Conservation (phyloP, 2,329 filamentous ascomycete genomes). For the Fusarium anthophilum region DNA sequence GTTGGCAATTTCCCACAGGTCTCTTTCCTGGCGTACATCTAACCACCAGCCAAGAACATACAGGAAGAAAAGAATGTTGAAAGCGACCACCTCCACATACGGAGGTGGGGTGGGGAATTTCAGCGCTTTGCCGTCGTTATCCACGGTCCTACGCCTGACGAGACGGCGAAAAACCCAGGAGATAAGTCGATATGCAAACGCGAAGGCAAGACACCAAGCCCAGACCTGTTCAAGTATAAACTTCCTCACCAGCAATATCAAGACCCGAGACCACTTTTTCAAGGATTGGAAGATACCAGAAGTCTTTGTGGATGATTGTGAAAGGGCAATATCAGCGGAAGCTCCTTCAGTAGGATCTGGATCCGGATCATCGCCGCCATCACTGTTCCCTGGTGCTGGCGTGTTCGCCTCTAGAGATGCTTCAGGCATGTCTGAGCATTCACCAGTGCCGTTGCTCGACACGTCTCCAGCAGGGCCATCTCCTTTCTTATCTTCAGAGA, state of each 20-base stretch:
- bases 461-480: neutral
- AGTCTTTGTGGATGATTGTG: neutral
- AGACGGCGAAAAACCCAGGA: neutral
- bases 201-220: neutral
- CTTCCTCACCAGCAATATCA: neutral
- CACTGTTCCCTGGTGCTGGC: neutral
- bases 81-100: neutral
- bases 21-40: slow-evolving; percentile 33
- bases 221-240: neutral
- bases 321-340: neutral
- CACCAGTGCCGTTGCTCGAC: neutral
- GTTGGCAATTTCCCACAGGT: slow-evolving; percentile 47
- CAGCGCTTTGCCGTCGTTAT: neutral
- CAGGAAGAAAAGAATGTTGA: slow-evolving; percentile 13
- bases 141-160: neutral
- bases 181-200: neutral
- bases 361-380: neutral
- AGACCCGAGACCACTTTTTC: too few species aligned
- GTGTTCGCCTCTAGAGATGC: neutral
- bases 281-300: neutral
- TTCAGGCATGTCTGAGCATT: neutral
- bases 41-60: slow-evolving; percentile 29
- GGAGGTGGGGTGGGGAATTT: neutral
- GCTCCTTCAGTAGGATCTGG: neutral
- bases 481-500: neutral